These are phyloP conservation scores for Leavenworthia alabamica DNA, from an alignment of 345 rosid genomes.

Conservation along the genomic window DNA sequence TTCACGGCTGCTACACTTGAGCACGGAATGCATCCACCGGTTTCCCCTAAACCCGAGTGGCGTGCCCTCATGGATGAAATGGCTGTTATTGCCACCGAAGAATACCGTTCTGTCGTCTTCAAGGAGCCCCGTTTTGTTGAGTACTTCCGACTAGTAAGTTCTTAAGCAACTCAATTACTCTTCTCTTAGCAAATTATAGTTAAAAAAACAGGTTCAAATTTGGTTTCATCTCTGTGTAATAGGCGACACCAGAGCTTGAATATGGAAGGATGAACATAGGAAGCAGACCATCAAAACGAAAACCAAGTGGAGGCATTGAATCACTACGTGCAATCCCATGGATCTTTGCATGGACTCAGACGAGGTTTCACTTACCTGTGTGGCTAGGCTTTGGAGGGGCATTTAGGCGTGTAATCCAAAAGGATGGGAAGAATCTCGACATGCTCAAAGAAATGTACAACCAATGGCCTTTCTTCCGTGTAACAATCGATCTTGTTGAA, in stretches of 20 bases:
- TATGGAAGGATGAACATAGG: slow-evolving; percentile 99
- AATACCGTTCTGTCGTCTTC: slow-evolving; percentile 83
- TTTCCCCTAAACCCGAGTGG: slow-evolving; percentile 97
- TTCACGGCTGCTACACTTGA: slow-evolving; percentile 94
- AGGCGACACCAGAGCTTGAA: slow-evolving; percentile 96
- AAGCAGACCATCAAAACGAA: slow-evolving; percentile 87
- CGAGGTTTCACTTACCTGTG: slow-evolving; percentile 88
- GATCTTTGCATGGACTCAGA: slow-evolving; percentile 99
- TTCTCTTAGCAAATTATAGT: not conserved
- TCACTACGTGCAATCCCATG: slow-evolving; percentile 98
- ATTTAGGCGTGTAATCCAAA: slow-evolving; percentile 59
- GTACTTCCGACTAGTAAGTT: slow-evolving; percentile 87
- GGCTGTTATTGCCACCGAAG: slow-evolving; percentile 77
- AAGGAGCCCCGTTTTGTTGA: slow-evolving; percentile 91
- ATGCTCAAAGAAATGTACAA: slow-evolving; percentile 93
- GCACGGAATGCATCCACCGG: slow-evolving; percentile 92
- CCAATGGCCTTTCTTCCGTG: slow-evolving; percentile 93
- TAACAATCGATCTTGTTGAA: slow-evolving; percentile 84
- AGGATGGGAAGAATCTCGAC: slow-evolving; percentile 65
- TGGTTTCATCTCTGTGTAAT: not conserved
- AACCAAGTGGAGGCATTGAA: slow-evolving; percentile 96
- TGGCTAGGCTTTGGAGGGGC: slow-evolving; percentile 98
- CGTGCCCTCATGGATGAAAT: slow-evolving; percentile 92
- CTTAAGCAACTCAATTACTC: not conserved
- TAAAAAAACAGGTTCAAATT: not conserved